phyloP scores from a whole-genome alignment of 345 rosid species.

The Murraya koenigii region DNA sequence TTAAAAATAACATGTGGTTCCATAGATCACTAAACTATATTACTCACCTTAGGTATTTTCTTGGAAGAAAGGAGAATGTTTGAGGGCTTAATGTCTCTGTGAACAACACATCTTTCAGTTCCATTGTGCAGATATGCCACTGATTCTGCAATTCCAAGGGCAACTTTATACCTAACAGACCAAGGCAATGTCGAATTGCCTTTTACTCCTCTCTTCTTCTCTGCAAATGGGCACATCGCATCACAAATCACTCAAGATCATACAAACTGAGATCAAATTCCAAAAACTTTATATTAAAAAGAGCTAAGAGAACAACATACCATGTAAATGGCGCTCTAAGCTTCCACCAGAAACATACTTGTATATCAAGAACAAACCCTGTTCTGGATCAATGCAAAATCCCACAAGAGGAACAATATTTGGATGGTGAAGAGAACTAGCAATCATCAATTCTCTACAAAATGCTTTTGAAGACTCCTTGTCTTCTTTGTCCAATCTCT shows the following conservation, averaged over 20 bases:
- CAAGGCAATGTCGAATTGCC: slow-evolving; percentile 47
- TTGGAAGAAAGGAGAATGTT: slow-evolving; percentile 91
- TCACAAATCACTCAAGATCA: slow-evolving; percentile 19
- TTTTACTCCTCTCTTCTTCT: slow-evolving; percentile 55
- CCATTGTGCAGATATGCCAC: slow-evolving; percentile 78
- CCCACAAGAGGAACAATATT: slow-evolving; percentile 84
- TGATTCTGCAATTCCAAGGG: slow-evolving; percentile 79
- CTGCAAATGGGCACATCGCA: slow-evolving; percentile 35
- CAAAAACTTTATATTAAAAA: not conserved
- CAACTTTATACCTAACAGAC: slow-evolving; percentile 80
- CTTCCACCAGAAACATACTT: slow-evolving; percentile 90
- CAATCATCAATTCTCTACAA: slow-evolving; percentile 96
- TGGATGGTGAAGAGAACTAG: slow-evolving; percentile 72
- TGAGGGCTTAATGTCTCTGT: slow-evolving; percentile 94
- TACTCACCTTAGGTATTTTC: slow-evolving; percentile 66
- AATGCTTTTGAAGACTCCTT: slow-evolving; percentile 88
- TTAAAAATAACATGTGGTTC: not conserved
- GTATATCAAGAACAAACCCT: slow-evolving; percentile 90
- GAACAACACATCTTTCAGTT: slow-evolving; percentile 86
- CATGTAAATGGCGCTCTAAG: slow-evolving; percentile 81
- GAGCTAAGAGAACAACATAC: slow-evolving; percentile 31
- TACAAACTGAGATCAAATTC: slow-evolving; percentile 1
- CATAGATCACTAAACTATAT: not conserved
- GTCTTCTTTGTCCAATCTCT: slow-evolving; percentile 80
- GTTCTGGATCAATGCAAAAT: slow-evolving; percentile 83